Evolutionary conservation across 2,329 filamentous ascomycete genomes (phyloP).

Genomic region (Ascochyta koolunga): DNA sequence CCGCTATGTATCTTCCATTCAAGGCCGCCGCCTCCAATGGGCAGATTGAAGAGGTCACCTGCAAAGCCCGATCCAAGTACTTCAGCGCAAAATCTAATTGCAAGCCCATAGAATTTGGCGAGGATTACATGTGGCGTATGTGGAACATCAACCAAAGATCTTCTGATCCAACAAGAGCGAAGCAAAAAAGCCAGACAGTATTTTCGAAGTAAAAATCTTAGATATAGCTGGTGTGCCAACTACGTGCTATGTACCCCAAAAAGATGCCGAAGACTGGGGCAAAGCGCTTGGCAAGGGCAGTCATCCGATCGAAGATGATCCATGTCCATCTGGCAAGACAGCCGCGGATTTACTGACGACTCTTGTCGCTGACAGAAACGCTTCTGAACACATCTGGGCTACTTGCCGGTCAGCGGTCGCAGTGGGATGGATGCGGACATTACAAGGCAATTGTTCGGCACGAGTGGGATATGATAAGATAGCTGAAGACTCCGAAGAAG

Average conservation of each 20-base stretch:
- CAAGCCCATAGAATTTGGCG: slow-evolving; percentile 18
- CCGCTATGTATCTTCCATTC: slow-evolving; percentile 57
- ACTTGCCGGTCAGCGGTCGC: slow-evolving; percentile 26
- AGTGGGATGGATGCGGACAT: slow-evolving; percentile 32
- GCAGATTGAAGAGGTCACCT: slow-evolving; percentile 1
- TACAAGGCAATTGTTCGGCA: slow-evolving; percentile 10
- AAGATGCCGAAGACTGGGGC: too few species aligned
- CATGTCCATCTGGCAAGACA: not conserved
- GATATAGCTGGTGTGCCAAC: too few species aligned
- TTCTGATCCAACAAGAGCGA: too few species aligned
- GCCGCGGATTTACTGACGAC: slow-evolving; percentile 16
- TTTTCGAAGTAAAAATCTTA: too few species aligned
- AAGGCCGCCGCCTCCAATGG: not conserved
- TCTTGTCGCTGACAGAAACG: slow-evolving; percentile 12
- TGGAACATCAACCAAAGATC: too few species aligned
- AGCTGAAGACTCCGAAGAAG: not conserved
- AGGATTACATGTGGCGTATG: not conserved
- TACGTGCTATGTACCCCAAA: too few species aligned
- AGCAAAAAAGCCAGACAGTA: too few species aligned
- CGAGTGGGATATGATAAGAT: not conserved
- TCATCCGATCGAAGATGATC: too few species aligned
- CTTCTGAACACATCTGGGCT: slow-evolving; percentile 17
- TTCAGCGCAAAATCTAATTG: slow-evolving; percentile 46
- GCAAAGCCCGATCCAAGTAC: slow-evolving; percentile 38
- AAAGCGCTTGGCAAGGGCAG: too few species aligned